A percentile compares a stretch with the other conserved stretches of the same genome.
These are phyloP conservation scores for Glycine soja DNA, from an alignment of 306 rosid genomes.

Conservation along the genomic window DNA sequence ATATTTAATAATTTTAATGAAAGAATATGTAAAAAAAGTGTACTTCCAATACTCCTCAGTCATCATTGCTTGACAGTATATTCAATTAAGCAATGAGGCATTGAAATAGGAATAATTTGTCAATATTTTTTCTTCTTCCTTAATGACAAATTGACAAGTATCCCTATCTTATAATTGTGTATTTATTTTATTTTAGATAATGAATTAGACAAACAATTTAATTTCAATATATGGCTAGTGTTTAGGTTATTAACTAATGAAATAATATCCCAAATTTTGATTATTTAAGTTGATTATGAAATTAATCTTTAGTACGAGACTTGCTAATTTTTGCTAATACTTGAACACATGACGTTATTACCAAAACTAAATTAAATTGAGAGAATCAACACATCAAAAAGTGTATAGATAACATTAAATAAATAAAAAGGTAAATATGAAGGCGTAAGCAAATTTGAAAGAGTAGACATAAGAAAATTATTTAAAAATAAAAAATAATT, in stretches of 20 bases:
- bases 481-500: not conserved
- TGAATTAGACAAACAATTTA: not conserved
- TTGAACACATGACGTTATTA: too few relatives aligned
- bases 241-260: not conserved
- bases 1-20: too few relatives aligned
- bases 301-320: too few relatives aligned
- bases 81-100: too few relatives aligned
- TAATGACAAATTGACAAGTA: too few relatives aligned
- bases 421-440: not conserved
- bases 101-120: not conserved
- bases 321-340: too few relatives aligned
- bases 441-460: conserved; percentile 20
- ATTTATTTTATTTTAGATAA: not conserved
- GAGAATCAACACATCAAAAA: not conserved
- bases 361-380: not conserved
- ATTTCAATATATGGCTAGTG: not conserved
- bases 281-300: too few relatives aligned
- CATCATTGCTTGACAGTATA: too few relatives aligned
- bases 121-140: not conserved
- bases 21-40: too few relatives aligned
- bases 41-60: too few relatives aligned
- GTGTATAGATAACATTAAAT: not conserved
- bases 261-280: not conserved
- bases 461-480: not conserved
- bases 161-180: not conserved